A percentile compares a stretch with the other conserved stretches of the same genome.
phyloP scores from a whole-genome alignment of 768 basidiomycete genomes.

The Boletus rubescentipes region DNA sequence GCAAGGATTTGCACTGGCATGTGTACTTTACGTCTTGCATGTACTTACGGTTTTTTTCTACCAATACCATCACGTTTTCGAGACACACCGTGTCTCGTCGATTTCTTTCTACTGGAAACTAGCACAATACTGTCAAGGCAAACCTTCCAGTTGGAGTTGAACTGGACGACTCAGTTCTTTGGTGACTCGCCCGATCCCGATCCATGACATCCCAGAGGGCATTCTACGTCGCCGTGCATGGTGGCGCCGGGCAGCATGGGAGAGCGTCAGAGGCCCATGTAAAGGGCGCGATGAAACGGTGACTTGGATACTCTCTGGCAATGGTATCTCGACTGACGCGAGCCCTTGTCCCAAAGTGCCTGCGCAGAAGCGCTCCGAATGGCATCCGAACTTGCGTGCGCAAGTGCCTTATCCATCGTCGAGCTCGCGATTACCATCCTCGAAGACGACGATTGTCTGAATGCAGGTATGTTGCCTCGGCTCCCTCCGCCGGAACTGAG shows the following conservation, averaged over 20 bases:
- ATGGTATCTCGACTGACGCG: constrained; percentile 5
- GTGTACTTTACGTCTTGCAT: constrained; percentile 24
- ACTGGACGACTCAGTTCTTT: too few species aligned
- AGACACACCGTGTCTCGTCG: constrained; percentile 1
- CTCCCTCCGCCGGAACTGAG: background rate
- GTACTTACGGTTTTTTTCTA: constrained; percentile 17
- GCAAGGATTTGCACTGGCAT: background rate
- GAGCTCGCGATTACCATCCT: constrained; percentile 54
- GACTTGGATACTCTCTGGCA: constrained; percentile 4
- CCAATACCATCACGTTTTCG: constrained; percentile 20
- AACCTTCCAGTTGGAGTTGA: too few species aligned
- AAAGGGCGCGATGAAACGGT: constrained; percentile 59
- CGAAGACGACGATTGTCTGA: constrained; percentile 66
- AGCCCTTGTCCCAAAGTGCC: constrained; percentile 39
- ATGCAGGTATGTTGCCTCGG: constrained; percentile 53
- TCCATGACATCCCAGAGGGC: constrained; percentile 21
- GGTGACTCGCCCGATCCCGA: background rate
- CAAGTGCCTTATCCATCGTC: constrained; percentile 45
- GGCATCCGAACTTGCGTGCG: constrained; percentile 9
- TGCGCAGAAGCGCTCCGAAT: constrained; percentile 44
- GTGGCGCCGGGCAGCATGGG: constrained; percentile 72
- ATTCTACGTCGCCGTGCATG: constrained; percentile 64
- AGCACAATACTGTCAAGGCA: too few species aligned
- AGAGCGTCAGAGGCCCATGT: constrained; percentile 47
- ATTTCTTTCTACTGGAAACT: too few species aligned